Percentiles rank a stretch among this genome's conserved stretches.
Evolutionary conservation across 768 basidiomycete genomes (phyloP).

Genomic region (Suillus subaureus): DNA sequence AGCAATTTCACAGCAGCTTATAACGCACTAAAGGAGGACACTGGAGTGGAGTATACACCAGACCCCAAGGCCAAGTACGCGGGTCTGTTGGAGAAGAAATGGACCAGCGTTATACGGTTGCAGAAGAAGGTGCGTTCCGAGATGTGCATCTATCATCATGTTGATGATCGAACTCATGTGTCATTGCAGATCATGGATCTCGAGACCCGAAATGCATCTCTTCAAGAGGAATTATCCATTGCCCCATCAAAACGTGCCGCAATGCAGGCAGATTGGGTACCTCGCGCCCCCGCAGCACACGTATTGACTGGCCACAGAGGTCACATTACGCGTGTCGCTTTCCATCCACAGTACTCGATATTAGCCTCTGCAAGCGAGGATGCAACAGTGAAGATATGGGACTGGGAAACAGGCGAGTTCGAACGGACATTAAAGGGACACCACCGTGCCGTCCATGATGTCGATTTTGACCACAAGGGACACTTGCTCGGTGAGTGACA

Average conservation of each 20-base stretch:
- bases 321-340: slow-evolving; percentile 77
- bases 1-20: slow-evolving; percentile 66
- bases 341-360: slow-evolving; percentile 84
- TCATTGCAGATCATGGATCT: slow-evolving; percentile 86
- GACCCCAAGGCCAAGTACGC: slow-evolving; percentile 87
- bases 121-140: slow-evolving; percentile 79
- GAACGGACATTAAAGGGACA: slow-evolving; percentile 92
- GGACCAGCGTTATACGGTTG: slow-evolving; percentile 93
- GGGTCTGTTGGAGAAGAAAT: slow-evolving; percentile 94
- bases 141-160: slow-evolving; percentile 12
- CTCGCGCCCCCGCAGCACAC: slow-evolving; percentile 81
- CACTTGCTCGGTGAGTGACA: slow-evolving; percentile 65
- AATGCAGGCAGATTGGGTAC: slow-evolving; percentile 83
- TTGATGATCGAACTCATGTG: slow-evolving; percentile 15
- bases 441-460: slow-evolving; percentile 85
- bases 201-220: slow-evolving; percentile 78
- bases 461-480: slow-evolving; percentile 88
- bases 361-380: slow-evolving; percentile 89
- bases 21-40: slow-evolving; percentile 57
- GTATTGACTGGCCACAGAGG: slow-evolving; percentile 76
- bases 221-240: slow-evolving; percentile 69
- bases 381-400: slow-evolving; percentile 91
- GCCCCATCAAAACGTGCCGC: slow-evolving; percentile 54
- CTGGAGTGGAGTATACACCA: slow-evolving; percentile 65
- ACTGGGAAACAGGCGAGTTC: slow-evolving; percentile 95